phyloP scores from a whole-genome alignment of 371 early-diverging fungal genomes.

The Mortierella sp. region DNA sequence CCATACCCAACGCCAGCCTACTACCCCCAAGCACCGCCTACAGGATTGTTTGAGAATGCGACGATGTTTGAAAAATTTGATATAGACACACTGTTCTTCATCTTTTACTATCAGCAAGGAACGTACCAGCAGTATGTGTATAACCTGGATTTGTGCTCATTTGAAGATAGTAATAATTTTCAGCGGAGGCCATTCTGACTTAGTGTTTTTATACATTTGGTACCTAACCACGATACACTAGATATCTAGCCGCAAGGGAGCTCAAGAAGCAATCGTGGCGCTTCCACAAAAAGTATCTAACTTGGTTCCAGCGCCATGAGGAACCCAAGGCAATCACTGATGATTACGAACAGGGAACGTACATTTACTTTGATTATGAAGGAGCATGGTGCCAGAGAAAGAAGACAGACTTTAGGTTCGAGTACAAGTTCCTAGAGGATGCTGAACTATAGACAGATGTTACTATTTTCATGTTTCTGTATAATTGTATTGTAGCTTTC shows the following conservation, averaged over 20 bases:
- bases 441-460: conserved; percentile 61
- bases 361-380: conserved; percentile 99
- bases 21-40: conserved; percentile 87
- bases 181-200: neutral
- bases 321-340: conserved; percentile 98
- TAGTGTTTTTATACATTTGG: neutral
- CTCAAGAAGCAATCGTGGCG: conserved; percentile 98
- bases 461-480: too few species aligned
- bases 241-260: conserved; percentile 95
- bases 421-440: conserved; percentile 90
- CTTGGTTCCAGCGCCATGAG: conserved; percentile 99
- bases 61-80: conserved; percentile 92
- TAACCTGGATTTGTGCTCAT: neutral
- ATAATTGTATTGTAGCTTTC: neutral
- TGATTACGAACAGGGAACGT: conserved; percentile 98
- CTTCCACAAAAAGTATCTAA: conserved; percentile 98
- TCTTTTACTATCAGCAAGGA: conserved; percentile 98
- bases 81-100: conserved; percentile 97
- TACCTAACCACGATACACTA: conserved; percentile 31
- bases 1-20: conserved; percentile 88
- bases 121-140: conserved; percentile 93
- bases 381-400: conserved; percentile 98
- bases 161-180: neutral
- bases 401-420: conserved; percentile 95
- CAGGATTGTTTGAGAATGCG: conserved; percentile 84